phyloP scores from a whole-genome alignment of 805 yeast genomes.

The Sugiyamaella mastotermitis region DNA sequence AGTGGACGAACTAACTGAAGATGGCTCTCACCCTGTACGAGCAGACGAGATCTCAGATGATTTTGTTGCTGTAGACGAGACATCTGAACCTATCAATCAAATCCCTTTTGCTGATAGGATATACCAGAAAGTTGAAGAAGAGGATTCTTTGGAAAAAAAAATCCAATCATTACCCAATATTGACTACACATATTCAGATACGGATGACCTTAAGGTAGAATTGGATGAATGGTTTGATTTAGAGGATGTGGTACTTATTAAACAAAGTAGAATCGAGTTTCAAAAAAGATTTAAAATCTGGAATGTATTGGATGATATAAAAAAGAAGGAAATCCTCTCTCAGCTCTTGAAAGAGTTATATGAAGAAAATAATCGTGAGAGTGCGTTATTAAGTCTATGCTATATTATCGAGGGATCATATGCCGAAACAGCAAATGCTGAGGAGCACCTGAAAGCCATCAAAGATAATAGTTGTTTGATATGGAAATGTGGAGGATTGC shows the following conservation, averaged over 20 bases:
- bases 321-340: background rate
- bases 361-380: background rate
- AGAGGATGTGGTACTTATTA: slow-evolving; percentile 18
- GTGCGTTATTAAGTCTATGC: slow-evolving; percentile 13
- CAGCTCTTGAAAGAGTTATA: background rate
- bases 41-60: slow-evolving; percentile 13
- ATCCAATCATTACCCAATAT: slow-evolving; percentile 20
- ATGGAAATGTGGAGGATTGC: slow-evolving; percentile 14
- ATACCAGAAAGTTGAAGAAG: slow-evolving; percentile 14
- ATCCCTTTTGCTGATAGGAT: slow-evolving; percentile 18
- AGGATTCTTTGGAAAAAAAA: background rate
- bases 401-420: slow-evolving; percentile 30
- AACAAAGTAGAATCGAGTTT: slow-evolving; percentile 13
- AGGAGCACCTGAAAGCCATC: slow-evolving; percentile 24
- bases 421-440: slow-evolving; percentile 20
- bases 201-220: slow-evolving; percentile 35
- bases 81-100: slow-evolving; percentile 12
- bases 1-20: slow-evolving; percentile 1
- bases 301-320: background rate
- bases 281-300: background rate
- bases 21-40: slow-evolving; percentile 3
- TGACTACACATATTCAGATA: slow-evolving; percentile 38
- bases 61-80: slow-evolving; percentile 20
- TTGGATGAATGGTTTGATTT: slow-evolving; percentile 42
- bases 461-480: slow-evolving; percentile 22